These are phyloP conservation scores for Leptographium radiaticola DNA, from an alignment of 2,329 filamentous ascomycete genomes.

Conservation along the genomic window DNA sequence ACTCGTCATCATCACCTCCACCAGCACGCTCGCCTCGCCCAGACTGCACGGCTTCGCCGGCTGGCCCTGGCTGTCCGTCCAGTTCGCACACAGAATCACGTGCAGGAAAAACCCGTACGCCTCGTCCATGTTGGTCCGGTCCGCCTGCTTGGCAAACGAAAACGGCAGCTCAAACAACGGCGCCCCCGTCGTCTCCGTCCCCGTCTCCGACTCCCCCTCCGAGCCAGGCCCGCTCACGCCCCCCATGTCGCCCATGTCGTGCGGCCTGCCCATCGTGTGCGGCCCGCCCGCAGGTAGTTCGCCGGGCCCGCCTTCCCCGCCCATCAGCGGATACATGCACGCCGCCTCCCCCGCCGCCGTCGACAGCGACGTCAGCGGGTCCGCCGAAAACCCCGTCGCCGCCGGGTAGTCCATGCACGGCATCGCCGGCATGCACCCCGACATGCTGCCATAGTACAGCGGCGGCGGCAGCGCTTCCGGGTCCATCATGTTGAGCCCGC, in stretches of 20 bases:
- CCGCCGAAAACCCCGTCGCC: not conserved
- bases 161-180: not conserved
- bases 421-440: not conserved
- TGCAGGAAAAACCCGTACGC: constrained; percentile 42
- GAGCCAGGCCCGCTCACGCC: too few relatives aligned
- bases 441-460: not conserved
- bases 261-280: too few relatives aligned
- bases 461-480: not conserved
- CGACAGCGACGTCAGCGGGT: too few relatives aligned
- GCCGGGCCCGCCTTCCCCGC: too few relatives aligned
- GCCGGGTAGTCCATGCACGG: not conserved
- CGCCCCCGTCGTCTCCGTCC: too few relatives aligned
- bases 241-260: too few relatives aligned
- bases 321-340: too few relatives aligned
- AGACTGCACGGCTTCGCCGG: constrained; percentile 28
- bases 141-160: constrained; percentile 7
- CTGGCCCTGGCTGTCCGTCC: constrained; percentile 35
- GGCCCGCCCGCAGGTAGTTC: too few relatives aligned
- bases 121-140: constrained; percentile 43
- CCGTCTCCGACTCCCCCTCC: too few relatives aligned
- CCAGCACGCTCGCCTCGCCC: constrained; percentile 41
- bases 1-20: constrained; percentile 37
- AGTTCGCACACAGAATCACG: constrained; percentile 34
- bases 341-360: too few relatives aligned
- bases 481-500: not conserved